A percentile compares a stretch with the other conserved stretches of the same genome.
Conservation (phyloP, 2,329 filamentous ascomycete genomes). For the Thermothelomyces thermophilus region DNA sequence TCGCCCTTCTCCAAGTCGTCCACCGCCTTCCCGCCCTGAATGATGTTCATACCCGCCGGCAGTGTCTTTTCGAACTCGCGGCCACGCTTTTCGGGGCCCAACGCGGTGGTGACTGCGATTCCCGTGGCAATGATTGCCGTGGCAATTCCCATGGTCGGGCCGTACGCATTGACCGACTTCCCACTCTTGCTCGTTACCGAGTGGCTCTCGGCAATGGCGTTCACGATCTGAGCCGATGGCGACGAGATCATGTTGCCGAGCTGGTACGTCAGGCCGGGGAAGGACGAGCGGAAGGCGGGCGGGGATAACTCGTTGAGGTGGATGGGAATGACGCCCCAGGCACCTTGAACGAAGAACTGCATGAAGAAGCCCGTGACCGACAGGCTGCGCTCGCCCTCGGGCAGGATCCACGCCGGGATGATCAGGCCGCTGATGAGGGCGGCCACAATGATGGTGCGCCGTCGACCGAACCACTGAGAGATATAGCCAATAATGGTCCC, state of each 20-base stretch:
- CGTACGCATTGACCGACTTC: conserved; percentile 59
- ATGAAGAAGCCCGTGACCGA: conserved; percentile 62
- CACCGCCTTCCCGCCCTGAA: neutral
- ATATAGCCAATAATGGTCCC: conserved; percentile 67
- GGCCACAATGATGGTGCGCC: conserved; percentile 57
- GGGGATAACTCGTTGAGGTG: conserved; percentile 70
- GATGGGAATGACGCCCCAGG: conserved; percentile 63
- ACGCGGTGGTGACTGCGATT: conserved; percentile 59
- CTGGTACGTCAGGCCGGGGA: conserved; percentile 67
- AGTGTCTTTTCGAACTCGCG: conserved; percentile 58
- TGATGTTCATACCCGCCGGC: conserved; percentile 40
- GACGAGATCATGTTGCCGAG: conserved; percentile 69
- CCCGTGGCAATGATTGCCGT: conserved; percentile 70
- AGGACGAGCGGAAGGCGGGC: conserved; percentile 61
- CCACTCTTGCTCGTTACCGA: conserved; percentile 50
- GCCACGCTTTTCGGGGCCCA: conserved; percentile 70
- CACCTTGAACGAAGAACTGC: conserved; percentile 61
- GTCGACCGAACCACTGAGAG: conserved; percentile 68
- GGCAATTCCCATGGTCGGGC: conserved; percentile 67
- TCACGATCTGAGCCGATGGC: conserved; percentile 69
- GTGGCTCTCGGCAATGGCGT: conserved; percentile 60
- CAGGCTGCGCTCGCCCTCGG: conserved; percentile 50
- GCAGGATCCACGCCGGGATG: conserved; percentile 66
- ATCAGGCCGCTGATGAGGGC: conserved; percentile 53
- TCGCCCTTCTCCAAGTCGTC: conserved; percentile 18